phyloP scores from a whole-genome alignment of 345 rosid species.

The Rubroshorea leprosula region DNA sequence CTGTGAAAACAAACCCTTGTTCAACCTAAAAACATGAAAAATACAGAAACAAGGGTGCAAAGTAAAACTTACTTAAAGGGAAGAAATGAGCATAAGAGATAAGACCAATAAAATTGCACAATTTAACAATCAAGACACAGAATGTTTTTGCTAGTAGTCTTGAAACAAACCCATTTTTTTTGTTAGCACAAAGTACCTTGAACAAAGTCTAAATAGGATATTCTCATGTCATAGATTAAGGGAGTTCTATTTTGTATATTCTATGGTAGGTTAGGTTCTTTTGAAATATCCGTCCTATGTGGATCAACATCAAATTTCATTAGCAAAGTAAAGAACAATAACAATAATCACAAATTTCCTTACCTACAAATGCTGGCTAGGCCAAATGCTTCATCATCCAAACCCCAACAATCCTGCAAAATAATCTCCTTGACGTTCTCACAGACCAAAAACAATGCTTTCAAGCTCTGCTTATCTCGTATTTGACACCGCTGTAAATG shows the following conservation, averaged over 20 bases:
- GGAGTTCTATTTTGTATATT: too few relatives aligned
- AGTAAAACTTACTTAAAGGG: too few relatives aligned
- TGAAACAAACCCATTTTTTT: too few relatives aligned
- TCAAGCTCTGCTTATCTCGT: conserved; percentile 33
- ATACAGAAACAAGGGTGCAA: not conserved
- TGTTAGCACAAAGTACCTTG: too few relatives aligned
- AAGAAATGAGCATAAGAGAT: too few relatives aligned
- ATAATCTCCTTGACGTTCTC: conserved; percentile 44
- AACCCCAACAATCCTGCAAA: conserved; percentile 57
- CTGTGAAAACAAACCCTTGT: not conserved
- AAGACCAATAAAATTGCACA: too few relatives aligned
- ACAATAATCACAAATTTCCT: conserved; percentile 3
- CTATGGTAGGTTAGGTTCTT: too few relatives aligned
- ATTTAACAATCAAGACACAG: too few relatives aligned
- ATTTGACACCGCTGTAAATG: conserved; percentile 48
- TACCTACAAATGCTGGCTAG: conserved; percentile 52
- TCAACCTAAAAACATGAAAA: too few relatives aligned
- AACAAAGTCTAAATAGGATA: too few relatives aligned
- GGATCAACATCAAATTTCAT: not conserved
- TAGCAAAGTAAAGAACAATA: not conserved
- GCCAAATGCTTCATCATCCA: conserved; percentile 45
- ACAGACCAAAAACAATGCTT: conserved; percentile 51
- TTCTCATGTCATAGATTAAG: too few relatives aligned
- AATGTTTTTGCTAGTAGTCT: too few relatives aligned
- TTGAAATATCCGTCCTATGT: not conserved